Evolutionary conservation across 371 early-diverging fungal species (phyloP).

Genomic region (Mucor indicus): DNA sequence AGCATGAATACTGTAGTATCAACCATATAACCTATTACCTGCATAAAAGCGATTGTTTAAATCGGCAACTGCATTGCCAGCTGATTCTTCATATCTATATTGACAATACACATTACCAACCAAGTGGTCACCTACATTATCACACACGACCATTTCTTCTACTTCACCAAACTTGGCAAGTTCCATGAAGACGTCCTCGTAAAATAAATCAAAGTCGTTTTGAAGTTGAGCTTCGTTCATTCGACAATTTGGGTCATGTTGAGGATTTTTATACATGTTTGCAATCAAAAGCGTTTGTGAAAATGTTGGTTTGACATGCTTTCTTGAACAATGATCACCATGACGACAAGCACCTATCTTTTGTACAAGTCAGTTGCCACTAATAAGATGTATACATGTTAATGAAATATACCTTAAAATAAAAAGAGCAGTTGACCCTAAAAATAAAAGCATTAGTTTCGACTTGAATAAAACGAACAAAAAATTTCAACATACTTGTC

Average conservation of each 20-base stretch:
- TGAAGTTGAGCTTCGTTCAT: constrained; percentile 80
- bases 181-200: constrained; percentile 95
- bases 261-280: constrained; percentile 95
- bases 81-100: constrained; percentile 89
- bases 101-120: constrained; percentile 97
- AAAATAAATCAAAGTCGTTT: constrained; percentile 94
- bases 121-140: constrained; percentile 98
- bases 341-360: constrained; percentile 97
- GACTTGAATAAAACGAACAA: background rate
- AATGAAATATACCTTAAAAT: constrained; percentile 74
- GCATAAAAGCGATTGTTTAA: constrained; percentile 95
- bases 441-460: constrained; percentile 1
- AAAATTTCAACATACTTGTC: constrained; percentile 70
- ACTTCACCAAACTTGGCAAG: constrained; percentile 95
- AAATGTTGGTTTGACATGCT: constrained; percentile 95
- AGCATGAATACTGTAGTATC: background rate
- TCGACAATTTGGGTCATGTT: constrained; percentile 71
- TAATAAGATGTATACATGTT: background rate
- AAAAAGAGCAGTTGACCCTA: constrained; percentile 97
- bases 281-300: constrained; percentile 92
- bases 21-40: constrained; percentile 46
- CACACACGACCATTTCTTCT: constrained; percentile 94
- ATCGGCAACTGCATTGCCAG: constrained; percentile 85
- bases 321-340: constrained; percentile 96
- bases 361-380: background rate